Percentiles rank a stretch among this genome's conserved stretches.
phyloP scores from a whole-genome alignment of 75 land plant species.

The Cupressus sempervirens region DNA sequence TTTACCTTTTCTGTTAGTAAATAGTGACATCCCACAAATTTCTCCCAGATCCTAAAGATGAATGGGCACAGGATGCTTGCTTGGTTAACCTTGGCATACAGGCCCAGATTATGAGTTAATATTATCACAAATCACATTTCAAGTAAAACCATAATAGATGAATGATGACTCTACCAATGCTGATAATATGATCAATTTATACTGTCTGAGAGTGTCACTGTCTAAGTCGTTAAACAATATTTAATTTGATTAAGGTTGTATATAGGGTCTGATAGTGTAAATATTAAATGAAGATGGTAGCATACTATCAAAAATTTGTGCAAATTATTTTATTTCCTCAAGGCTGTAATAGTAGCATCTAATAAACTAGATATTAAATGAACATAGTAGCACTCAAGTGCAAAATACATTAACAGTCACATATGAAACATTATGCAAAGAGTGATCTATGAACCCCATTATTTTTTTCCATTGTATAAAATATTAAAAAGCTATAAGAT shows the following conservation, averaged over 20 bases:
- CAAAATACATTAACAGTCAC: background rate
- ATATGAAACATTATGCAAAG: background rate
- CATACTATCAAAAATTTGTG: no score
- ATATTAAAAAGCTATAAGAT: no score
- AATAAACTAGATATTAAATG: no score
- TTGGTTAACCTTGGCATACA: background rate
- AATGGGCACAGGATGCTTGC: background rate
- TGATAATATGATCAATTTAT: background rate
- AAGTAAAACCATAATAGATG: background rate
- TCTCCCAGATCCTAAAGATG: background rate
- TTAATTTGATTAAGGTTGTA: background rate
- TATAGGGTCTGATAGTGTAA: background rate
- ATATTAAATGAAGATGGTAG: background rate
- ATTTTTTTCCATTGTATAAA: background rate
- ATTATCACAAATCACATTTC: background rate
- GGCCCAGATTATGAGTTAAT: background rate
- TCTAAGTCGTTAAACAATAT: background rate
- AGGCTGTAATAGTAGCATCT: background rate
- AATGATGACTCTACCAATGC: background rate
- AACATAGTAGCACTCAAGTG: background rate
- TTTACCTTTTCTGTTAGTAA: background rate
- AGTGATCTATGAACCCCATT: background rate
- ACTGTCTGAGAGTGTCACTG: no score
- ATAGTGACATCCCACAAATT: background rate
- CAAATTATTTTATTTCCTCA: background rate